Conservation (phyloP, 345 rosid species). For the Raphanus raphanistrum region DNA sequence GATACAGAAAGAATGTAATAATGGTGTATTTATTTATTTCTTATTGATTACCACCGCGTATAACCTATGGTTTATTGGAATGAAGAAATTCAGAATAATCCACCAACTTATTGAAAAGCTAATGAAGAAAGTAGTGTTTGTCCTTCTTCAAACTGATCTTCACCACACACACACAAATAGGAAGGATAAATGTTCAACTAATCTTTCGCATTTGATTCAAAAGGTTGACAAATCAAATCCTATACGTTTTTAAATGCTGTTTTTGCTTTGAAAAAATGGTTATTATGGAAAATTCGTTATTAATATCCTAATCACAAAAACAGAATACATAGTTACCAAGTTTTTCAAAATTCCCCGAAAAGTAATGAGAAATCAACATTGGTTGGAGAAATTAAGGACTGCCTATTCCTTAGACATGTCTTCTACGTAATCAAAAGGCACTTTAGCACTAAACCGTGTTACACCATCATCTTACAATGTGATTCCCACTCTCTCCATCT, state of each 20-base stretch:
- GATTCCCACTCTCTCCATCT: background rate
- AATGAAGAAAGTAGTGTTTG: background rate
- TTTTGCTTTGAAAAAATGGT: background rate
- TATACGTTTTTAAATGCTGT: background rate
- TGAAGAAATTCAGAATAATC: background rate
- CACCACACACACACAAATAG: background rate
- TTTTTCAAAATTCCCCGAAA: background rate
- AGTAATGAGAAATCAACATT: background rate
- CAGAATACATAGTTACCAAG: constrained; percentile 2
- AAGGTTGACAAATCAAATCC: background rate
- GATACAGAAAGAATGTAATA: background rate
- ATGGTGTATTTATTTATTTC: background rate
- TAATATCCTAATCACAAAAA: background rate
- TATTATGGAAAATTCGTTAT: background rate
- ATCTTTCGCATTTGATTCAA: background rate
- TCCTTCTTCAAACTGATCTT: background rate
- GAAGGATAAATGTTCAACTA: background rate
- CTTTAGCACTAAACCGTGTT: background rate
- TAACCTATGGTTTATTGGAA: background rate
- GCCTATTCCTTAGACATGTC: background rate
- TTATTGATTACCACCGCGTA: background rate
- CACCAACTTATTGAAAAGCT: background rate
- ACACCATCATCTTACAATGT: background rate
- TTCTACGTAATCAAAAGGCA: background rate
- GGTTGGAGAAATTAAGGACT: background rate